phyloP scores from a whole-genome alignment of 1,284 basidiomycete species.

The Ceratobasidium sp. region DNA sequence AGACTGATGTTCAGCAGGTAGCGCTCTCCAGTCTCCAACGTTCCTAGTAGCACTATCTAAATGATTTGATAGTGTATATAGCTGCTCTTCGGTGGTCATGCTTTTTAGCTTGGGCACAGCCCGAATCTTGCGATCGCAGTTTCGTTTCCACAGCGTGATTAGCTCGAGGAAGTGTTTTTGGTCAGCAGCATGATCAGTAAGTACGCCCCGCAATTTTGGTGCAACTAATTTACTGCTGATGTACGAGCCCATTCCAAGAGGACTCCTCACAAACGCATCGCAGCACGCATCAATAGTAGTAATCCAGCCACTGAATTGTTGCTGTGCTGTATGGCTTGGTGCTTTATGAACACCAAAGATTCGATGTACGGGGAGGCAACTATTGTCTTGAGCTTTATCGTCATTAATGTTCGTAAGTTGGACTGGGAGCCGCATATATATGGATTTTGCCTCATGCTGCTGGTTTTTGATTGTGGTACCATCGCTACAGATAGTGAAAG shows the following conservation, averaged over 20 bases:
- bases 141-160: not conserved
- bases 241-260: not conserved
- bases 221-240: not conserved
- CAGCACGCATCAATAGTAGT: not conserved
- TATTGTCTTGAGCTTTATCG: no score
- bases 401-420: not conserved
- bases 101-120: not conserved
- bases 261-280: not conserved
- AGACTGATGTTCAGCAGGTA: not conserved
- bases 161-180: not conserved
- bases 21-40: not conserved
- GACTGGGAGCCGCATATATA: not conserved
- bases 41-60: not conserved
- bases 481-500: not conserved
- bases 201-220: not conserved
- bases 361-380: not conserved
- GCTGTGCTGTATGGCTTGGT: conserved; percentile 10
- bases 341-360: not conserved
- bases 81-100: not conserved
- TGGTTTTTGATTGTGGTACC: conserved; percentile 7
- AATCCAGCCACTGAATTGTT: not conserved
- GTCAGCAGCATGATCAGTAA: conserved; percentile 22
- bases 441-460: conserved; percentile 1
- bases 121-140: conserved; percentile 3
- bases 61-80: not conserved